Base-by-base conservation (phyloP, 257 asterid genomes). In the Capsicum chinense region DNA sequence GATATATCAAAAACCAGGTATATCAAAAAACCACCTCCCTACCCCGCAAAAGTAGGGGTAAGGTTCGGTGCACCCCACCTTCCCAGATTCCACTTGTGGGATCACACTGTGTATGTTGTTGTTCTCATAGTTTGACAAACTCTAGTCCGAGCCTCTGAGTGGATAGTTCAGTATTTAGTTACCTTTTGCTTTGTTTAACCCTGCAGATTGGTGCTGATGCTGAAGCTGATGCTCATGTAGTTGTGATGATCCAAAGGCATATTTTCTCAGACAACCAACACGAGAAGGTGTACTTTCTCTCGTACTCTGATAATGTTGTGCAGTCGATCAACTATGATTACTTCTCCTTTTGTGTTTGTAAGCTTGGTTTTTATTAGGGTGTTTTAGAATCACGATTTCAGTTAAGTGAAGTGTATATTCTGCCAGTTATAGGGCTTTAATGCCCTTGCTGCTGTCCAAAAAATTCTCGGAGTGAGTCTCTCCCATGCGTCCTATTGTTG, bases 181-280 rank as follows among this genome's bases (percentile, higher is more conserved):
- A 78, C 50, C 26, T 78, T 14, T 78, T 57, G 50, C 82, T 33
- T 54, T 54, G 50, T 8, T 54, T 54, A 17, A 78, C 82, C 64
- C 50, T 78, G 66, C 80, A 97, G 99, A 90, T 92, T 85, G 93
- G 91, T 87, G 93, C 89, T 84, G 90, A 74, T 50, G 39, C 81
- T 74, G 82, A 88, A 91, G 85, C 85, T 74, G 82, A 88, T 92
- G 85, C 85, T 59, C 97, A 95, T 88, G 92, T 90, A 79, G 87
- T 91, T 85, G 90, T 81, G 86, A 87, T 93, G 94, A 87, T 92
- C 88, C 94, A 89, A 85, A 92, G 87, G 74, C 93, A 88, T 85
- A 88, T 97, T 83, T 87, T 92, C 76, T 90, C 92, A 67, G 96
- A 93, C 89, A 93, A 90, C 90, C 93, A 93, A 83, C 93, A 90